Base-by-base conservation (phyloP, 768 basidiomycete species). In the Boletus eberwhitei region DNA sequence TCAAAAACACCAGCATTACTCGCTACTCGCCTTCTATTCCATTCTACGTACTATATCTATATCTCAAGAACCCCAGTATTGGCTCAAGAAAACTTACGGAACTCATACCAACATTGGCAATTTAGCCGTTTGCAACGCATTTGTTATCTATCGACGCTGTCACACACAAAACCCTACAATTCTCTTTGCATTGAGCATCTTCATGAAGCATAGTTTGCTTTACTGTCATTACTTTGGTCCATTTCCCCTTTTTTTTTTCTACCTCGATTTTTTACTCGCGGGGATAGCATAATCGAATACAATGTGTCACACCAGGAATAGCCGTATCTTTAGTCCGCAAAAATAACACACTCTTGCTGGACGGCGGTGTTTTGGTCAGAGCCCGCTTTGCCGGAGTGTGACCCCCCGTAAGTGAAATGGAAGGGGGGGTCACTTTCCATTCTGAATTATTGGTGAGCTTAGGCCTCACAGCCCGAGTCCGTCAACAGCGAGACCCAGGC, bases 1-100 rank as follows among this genome's bases (percentile, higher is more conserved):
- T 55, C 57, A 58, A 71, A 70, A 72, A 60, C 50, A 50, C 47
- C 48, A 56, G 60, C 60, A 69, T 62, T 46, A 57, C 38, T 60
- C 55, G 48, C 59, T 53, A 65, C 52, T 68, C 57, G 53, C 58
- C 59, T 63, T 67, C 60, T 67, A 61, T 62, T 63, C 59, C 57
- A 60, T 68, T 63, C 59, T 62, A 47, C 61, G 69, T 72, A 69
- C 57, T 63, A 71, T 70, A 72, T 72, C 68, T 72, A 72, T 68
- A 64, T 69, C 67, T 72, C 69, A 68, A 68, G 60, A 71, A 66
- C 55, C 58, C 59, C 55, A 34, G 58, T 58, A 60, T 65, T 58
- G 56, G 59, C 61, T 57, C 56, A 52, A 64, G 60, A 68, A 71
- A 72, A 64, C 57, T 60, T 66, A 58, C 59, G 68, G 70, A 71